A percentile compares a stretch with the other conserved stretches of the same genome.
phyloP scores from a whole-genome alignment of 371 early-diverging fungal species.

The Circinella minor region DNA sequence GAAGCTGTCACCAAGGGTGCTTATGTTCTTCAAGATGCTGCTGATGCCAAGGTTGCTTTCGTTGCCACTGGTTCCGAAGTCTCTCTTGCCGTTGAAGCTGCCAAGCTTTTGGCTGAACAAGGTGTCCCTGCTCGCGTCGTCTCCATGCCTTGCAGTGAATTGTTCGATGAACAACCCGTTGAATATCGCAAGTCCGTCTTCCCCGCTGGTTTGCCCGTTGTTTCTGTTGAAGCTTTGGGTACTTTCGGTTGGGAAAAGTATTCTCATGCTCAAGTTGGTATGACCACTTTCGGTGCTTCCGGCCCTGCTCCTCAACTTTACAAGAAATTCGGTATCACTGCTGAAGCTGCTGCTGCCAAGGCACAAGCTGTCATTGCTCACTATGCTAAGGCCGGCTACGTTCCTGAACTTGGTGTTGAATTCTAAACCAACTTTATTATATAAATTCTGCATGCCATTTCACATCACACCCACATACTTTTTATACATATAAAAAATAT shows the following conservation, averaged over 20 bases:
- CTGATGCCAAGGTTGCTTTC: constrained; percentile 66
- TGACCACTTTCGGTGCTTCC: constrained; percentile 23
- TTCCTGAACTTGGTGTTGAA: constrained; percentile 52
- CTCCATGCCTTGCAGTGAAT: constrained; percentile 92
- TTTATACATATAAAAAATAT: neutral
- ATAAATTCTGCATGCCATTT: neutral
- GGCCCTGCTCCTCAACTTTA: constrained; percentile 83
- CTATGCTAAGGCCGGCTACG: constrained; percentile 67
- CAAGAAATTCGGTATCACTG: constrained; percentile 83
- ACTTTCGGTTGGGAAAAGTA: constrained; percentile 94
- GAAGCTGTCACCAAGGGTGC: constrained; percentile 81
- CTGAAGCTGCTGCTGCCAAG: constrained; percentile 79
- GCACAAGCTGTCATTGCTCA: constrained; percentile 77
- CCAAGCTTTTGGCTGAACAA: constrained; percentile 64
- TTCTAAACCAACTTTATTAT: constrained; percentile 23
- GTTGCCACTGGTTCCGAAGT: constrained; percentile 97
- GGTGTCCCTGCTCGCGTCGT: constrained; percentile 78
- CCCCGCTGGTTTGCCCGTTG: constrained; percentile 71
- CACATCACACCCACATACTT: neutral
- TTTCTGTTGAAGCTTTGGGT: constrained; percentile 90
- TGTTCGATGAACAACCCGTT: constrained; percentile 89
- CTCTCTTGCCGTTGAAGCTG: constrained; percentile 82
- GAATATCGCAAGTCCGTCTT: constrained; percentile 88
- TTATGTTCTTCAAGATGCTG: constrained; percentile 73
- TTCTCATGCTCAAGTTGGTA: constrained; percentile 55